Evolutionary conservation across 75 land plant species (phyloP).

Genomic region (Pinus albicaulis): DNA sequence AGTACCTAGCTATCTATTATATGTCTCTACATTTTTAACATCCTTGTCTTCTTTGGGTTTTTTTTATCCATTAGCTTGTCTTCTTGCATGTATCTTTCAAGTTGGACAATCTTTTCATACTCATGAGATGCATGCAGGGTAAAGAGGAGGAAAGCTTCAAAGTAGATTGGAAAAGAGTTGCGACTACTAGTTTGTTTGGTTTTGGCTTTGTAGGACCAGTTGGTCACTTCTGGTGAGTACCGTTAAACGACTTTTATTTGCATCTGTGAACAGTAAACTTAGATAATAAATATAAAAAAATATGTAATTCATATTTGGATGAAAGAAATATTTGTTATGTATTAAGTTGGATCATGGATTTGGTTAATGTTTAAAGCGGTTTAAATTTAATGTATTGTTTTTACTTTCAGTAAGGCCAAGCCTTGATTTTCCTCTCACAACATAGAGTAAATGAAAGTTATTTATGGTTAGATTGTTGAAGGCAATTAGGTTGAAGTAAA

Average conservation of each 20-base stretch:
- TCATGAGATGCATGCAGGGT: conserved; percentile 1
- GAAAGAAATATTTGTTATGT: neutral
- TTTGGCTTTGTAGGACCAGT: conserved; percentile 94
- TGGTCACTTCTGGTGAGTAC: conserved; percentile 81
- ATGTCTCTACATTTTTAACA: neutral
- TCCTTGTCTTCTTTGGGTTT: neutral
- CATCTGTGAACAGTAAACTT: neutral
- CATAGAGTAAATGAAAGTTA: neutral
- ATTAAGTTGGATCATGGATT: neutral
- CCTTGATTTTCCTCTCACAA: neutral
- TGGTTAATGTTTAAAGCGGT: neutral
- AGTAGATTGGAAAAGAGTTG: conserved; percentile 82
- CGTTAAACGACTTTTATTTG: neutral
- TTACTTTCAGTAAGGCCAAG: neutral
- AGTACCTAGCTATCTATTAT: neutral
- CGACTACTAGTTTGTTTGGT: conserved; percentile 80
- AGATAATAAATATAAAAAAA: neutral
- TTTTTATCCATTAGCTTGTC: neutral
- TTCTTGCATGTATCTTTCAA: neutral
- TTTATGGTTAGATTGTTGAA: neutral
- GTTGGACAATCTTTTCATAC: neutral
- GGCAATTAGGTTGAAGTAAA: neutral
- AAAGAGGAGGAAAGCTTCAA: conserved; percentile 30
- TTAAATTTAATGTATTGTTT: neutral
- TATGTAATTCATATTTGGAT: neutral